Conservation (phyloP, 1,139 yeast species). For the Yamadazyma triangularis region DNA sequence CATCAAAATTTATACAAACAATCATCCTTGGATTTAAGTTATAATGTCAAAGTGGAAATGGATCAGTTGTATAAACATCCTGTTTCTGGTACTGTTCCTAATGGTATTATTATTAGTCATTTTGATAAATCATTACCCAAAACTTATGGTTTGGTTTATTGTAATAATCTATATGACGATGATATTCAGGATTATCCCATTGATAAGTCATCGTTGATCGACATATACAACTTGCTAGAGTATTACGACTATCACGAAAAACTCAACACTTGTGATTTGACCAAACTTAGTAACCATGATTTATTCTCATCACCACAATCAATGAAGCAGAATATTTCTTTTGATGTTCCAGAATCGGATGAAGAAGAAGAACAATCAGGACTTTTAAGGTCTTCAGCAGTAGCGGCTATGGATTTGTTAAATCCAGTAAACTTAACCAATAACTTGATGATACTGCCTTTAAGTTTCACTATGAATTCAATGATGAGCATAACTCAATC, state of each 20-base stretch:
- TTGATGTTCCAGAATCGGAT: constrained; percentile 8
- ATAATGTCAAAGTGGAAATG: constrained; percentile 15
- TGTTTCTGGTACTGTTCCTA: constrained; percentile 9
- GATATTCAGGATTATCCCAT: constrained; percentile 6
- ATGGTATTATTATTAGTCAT: constrained; percentile 25
- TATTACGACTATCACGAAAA: constrained; percentile 28
- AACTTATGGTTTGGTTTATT: constrained; percentile 29
- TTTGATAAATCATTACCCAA: constrained; percentile 24
- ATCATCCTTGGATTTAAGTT: constrained; percentile 24
- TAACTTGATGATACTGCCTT: constrained; percentile 36
- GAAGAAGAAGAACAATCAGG: constrained; percentile 7
- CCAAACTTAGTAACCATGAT: constrained; percentile 13
- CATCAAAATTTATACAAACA: constrained; percentile 17
- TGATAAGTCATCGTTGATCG: constrained; percentile 15
- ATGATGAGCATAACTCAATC: constrained; percentile 18
- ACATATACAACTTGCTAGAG: constrained; percentile 32
- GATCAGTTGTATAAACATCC: constrained; percentile 10
- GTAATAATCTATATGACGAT: constrained; percentile 10
- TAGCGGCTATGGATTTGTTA: constrained; percentile 24
- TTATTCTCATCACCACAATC: constrained; percentile 16
- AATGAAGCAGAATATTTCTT: constrained; percentile 10
- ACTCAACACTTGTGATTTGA: constrained; percentile 16
- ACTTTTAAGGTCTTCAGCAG: constrained; percentile 10
- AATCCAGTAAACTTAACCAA: constrained; percentile 35
- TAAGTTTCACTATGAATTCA: constrained; percentile 33